Evolutionary conservation across 78 protist species (phyloP).

Genomic region (Dictyostelium capitatum): DNA sequence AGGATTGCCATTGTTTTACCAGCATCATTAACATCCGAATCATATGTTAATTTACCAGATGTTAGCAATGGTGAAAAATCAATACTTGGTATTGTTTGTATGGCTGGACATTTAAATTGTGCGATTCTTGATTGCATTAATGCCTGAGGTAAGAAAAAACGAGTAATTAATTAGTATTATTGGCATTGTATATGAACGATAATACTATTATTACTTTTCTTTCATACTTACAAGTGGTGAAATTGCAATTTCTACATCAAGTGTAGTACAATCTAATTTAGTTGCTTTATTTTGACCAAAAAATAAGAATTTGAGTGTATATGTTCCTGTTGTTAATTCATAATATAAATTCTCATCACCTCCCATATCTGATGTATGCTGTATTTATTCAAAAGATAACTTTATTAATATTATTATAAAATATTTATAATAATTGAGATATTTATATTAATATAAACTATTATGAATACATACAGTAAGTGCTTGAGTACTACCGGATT

Average conservation of each 20-base stretch:
- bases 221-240: slow-evolving; percentile 37
- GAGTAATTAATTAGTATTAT: no score
- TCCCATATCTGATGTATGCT: slow-evolving; percentile 68
- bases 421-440: background rate
- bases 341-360: slow-evolving; percentile 33
- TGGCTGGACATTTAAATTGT: slow-evolving; percentile 18
- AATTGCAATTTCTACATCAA: slow-evolving; percentile 40
- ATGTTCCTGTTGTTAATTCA: slow-evolving; percentile 25
- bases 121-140: background rate
- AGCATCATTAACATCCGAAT: slow-evolving; percentile 48
- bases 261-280: slow-evolving; percentile 43
- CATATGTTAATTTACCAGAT: slow-evolving; percentile 11
- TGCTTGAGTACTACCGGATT: background rate
- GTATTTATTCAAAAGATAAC: no score
- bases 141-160: no score
- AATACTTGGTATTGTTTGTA: background rate
- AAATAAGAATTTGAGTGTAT: slow-evolving; percentile 41
- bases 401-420: no score
- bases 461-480: slow-evolving; percentile 22
- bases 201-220: no score
- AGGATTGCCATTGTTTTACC: background rate
- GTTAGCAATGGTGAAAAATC: background rate
- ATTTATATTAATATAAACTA: no score
- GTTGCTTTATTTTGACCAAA: slow-evolving; percentile 21
- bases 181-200: no score